phyloP scores from a whole-genome alignment of 345 rosid species.

The Murraya paniculata region DNA sequence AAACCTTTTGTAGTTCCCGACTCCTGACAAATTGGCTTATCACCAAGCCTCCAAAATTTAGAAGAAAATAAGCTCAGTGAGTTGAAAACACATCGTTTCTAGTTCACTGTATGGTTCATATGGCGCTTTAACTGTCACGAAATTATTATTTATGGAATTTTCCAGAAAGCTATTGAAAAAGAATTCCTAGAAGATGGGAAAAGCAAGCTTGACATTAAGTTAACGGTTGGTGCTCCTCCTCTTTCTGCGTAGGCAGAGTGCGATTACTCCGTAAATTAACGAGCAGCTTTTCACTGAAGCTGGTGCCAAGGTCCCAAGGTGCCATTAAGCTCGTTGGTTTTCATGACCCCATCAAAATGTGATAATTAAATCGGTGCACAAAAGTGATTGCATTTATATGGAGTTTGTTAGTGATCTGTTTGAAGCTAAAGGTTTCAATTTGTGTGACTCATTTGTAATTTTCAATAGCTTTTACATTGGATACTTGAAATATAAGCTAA shows the following conservation, averaged over 20 bases:
- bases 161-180: background rate
- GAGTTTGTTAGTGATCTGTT: background rate
- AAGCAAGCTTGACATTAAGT: conserved; percentile 46
- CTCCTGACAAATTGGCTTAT: conserved; percentile 62
- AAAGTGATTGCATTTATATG: background rate
- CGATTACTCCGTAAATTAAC: conserved; percentile 56
- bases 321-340: conserved; percentile 46
- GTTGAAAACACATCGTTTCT: background rate
- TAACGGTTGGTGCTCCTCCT: conserved; percentile 6
- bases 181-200: background rate
- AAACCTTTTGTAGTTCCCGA: conserved; percentile 25
- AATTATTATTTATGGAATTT: background rate
- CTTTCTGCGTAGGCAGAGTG: conserved; percentile 20
- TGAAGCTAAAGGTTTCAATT: background rate
- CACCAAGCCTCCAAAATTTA: conserved; percentile 52
- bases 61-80: background rate
- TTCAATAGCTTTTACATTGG: background rate
- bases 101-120: background rate
- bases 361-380: background rate
- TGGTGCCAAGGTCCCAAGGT: conserved; percentile 51
- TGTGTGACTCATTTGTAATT: background rate
- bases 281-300: conserved; percentile 38
- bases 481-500: too few species aligned
- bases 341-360: conserved; percentile 40
- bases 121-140: background rate